Conservation (phyloP, 441 rosid species). For the Melastoma candidum region DNA sequence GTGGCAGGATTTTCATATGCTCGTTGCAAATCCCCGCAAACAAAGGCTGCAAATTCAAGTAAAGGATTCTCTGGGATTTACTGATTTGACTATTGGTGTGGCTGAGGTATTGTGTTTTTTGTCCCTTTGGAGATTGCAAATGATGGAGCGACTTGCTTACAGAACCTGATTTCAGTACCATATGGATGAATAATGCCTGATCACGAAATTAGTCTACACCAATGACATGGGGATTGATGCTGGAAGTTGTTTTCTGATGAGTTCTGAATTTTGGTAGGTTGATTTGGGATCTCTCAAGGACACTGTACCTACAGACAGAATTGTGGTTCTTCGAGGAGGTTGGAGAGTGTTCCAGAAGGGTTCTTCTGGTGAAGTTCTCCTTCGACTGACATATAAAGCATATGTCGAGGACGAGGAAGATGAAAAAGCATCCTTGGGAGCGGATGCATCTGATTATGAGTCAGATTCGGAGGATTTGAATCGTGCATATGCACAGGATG, state of each 20-base stretch:
- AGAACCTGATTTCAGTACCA: no score
- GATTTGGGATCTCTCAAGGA: constrained; percentile 72
- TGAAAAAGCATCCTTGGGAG: constrained; percentile 36
- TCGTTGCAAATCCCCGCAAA: constrained; percentile 77
- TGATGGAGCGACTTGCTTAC: no score
- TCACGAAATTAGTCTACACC: background rate
- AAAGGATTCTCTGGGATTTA: constrained; percentile 78
- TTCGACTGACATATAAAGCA: constrained; percentile 87
- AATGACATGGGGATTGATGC: background rate
- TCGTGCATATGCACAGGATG: constrained; percentile 22
- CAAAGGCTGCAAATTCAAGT: constrained; percentile 72
- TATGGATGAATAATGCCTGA: no score
- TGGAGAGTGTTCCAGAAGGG: constrained; percentile 70
- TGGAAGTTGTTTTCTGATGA: constrained; percentile 15
- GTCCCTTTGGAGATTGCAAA: no score
- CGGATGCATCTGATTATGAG: constrained; percentile 68
- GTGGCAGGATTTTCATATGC: constrained; percentile 87
- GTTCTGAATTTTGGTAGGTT: constrained; percentile 35
- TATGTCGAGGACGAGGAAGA: constrained; percentile 98
- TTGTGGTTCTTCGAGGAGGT: constrained; percentile 58
- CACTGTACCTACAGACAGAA: constrained; percentile 84
- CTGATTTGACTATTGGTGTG: constrained; percentile 58
- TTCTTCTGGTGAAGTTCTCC: constrained; percentile 70
- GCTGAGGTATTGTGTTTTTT: constrained; percentile 55
- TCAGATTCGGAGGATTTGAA: constrained; percentile 58